Evolutionary conservation across 805 yeast species (phyloP).

Genomic region (Yamadazyma olivae): DNA sequence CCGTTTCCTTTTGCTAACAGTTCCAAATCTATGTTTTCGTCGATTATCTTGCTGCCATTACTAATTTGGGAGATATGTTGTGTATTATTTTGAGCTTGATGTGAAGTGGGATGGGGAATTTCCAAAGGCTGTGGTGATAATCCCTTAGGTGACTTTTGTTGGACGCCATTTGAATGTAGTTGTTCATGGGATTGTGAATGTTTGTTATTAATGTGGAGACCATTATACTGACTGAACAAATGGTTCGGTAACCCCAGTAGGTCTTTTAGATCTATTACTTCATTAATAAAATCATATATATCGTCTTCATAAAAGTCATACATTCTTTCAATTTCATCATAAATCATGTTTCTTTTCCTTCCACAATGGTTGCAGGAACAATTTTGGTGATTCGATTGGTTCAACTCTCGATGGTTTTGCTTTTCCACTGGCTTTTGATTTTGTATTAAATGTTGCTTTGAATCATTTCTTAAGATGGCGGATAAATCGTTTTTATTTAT

Average conservation of each 20-base stretch:
- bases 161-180: not conserved
- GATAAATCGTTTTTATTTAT: constrained; percentile 70
- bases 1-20: not conserved
- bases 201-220: constrained; percentile 9
- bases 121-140: not conserved
- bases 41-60: not conserved
- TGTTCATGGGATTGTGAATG: not conserved
- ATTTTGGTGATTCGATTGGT: constrained; percentile 7
- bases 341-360: constrained; percentile 65
- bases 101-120: not conserved
- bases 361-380: constrained; percentile 83
- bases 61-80: not conserved
- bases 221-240: constrained; percentile 33
- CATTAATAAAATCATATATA: constrained; percentile 35
- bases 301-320: constrained; percentile 66
- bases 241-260: constrained; percentile 33
- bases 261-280: constrained; percentile 35
- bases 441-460: constrained; percentile 6
- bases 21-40: constrained; percentile 1
- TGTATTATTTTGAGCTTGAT: not conserved
- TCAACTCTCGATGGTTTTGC: constrained; percentile 8
- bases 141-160: not conserved
- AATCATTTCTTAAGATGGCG: constrained; percentile 51
- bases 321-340: constrained; percentile 70
- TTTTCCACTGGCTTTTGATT: constrained; percentile 3